Evolutionary conservation across 73 alveolate genomes (phyloP).

Genomic region (Paramecium pentaurelia): DNA sequence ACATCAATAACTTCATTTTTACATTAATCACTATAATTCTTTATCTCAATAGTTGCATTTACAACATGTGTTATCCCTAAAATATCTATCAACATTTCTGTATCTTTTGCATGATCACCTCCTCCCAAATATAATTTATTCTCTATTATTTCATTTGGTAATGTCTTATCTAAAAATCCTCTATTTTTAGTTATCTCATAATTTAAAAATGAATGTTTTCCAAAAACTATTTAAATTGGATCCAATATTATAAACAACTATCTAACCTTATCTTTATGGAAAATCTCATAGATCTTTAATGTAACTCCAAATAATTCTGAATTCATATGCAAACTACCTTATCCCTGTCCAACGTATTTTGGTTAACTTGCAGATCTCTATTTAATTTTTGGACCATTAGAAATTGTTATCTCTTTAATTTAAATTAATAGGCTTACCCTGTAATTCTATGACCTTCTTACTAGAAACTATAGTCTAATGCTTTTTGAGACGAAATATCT

Average conservation of each 20-base stretch:
- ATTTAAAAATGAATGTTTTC: neutral
- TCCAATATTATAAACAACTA: neutral
- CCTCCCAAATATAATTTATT: constrained; percentile 36
- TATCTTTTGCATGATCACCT: constrained; percentile 40
- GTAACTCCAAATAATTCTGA: neutral
- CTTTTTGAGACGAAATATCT: neutral
- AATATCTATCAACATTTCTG: neutral
- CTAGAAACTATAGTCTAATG: neutral
- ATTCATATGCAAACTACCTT: neutral
- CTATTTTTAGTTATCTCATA: neutral
- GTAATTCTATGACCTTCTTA: neutral
- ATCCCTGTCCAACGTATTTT: neutral
- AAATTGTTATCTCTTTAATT: neutral
- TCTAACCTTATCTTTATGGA: neutral
- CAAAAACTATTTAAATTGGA: neutral
- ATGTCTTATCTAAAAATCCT: constrained; percentile 11
- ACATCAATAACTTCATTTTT: neutral
- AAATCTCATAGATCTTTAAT: neutral
- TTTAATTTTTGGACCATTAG: constrained; percentile 8
- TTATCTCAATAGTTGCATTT: constrained; percentile 52
- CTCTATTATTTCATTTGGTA: constrained; percentile 34
- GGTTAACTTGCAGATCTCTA: neutral
- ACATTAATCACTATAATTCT: constrained; percentile 29
- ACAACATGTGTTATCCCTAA: constrained; percentile 54
- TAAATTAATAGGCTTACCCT: neutral